Evolutionary conservation across 306 rosid species (phyloP), one percentile per base, ranked within the genome.

Genomic region (Cucurbita maxima): DNA sequence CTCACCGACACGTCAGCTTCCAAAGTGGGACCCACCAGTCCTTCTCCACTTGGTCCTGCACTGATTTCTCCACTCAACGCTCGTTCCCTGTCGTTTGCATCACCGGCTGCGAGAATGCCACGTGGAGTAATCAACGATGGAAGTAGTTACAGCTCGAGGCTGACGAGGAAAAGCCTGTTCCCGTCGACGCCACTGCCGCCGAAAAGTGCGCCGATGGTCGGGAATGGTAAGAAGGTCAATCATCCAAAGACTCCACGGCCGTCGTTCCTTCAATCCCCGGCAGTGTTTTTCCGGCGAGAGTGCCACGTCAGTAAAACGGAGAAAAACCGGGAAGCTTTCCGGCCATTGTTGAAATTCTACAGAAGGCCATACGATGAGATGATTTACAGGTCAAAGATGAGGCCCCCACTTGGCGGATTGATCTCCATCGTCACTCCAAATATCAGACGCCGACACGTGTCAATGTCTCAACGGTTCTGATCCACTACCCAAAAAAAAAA

Each of bases 391-490:
- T 88, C 98, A 59, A 92, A 92, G 91, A 92, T 92, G 98, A 61
- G 92, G 83, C 96, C 98, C 71, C 98, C 98, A 71, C 96, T 90
- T 0, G 99, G 99, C 3, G 99, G 99, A 34, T 89, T 94, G 44
- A 87, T 94, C 78, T 95, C 99, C 82, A 91, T 91, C 19, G 97
- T 89, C 40, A 87, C 97, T 13, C 97, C 96, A 0, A 91, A 94
- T 12, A 15, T 89, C 9, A 81, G 90, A 78, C 89, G 97, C 12
- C 95, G 95, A 67, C 96, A 94, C 89, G 84, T 89, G 73, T 94
- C 98, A 0, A 79, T 89, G 50, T 94, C 98, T 0, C 97, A 95
- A 79, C 97, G 99, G 81, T 95, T 80, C 89, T 92, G 75, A 88
- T 25, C 30, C 40, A 18, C 0, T 10, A 48, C 34, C 18, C 47